Evolutionary conservation across 106 monocot genomes (phyloP).

Genomic region (Platanthera zijinensis): DNA sequence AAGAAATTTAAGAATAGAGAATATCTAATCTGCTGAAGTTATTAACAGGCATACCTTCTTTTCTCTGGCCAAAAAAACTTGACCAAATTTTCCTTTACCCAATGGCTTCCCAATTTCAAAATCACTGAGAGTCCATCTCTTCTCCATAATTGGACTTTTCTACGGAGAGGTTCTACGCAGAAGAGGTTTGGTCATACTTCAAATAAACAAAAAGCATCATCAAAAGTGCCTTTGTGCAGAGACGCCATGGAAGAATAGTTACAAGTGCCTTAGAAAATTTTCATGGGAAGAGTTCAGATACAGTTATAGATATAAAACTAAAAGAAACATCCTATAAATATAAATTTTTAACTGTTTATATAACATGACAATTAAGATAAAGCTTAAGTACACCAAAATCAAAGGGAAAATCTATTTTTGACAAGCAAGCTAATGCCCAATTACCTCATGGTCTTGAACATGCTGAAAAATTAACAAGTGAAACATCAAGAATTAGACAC

Average conservation of each 20-base stretch:
- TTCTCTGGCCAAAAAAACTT: slow-evolving; percentile 94
- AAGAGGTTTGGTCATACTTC: neutral
- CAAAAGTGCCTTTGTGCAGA: too few species aligned
- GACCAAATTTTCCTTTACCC: slow-evolving; percentile 97
- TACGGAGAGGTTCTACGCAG: slow-evolving; percentile 23
- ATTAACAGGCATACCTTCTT: slow-evolving; percentile 45
- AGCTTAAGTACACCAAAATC: too few species aligned
- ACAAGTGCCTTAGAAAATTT: too few species aligned
- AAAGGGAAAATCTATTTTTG: neutral
- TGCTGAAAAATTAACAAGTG: neutral
- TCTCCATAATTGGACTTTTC: slow-evolving; percentile 37
- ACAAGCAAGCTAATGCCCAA: neutral
- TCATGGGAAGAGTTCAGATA: too few species aligned
- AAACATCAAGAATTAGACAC: neutral
- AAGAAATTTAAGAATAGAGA: neutral
- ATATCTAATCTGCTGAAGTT: neutral
- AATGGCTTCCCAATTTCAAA: slow-evolving; percentile 95
- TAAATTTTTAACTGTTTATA: too few species aligned
- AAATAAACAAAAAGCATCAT: neutral
- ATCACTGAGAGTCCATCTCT: slow-evolving; percentile 78
- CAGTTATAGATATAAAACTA: too few species aligned
- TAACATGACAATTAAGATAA: too few species aligned
- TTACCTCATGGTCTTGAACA: neutral
- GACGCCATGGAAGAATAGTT: too few species aligned
- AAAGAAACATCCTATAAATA: too few species aligned